phyloP scores from a whole-genome alignment of 345 rosid species.

The Turritis glabra region DNA sequence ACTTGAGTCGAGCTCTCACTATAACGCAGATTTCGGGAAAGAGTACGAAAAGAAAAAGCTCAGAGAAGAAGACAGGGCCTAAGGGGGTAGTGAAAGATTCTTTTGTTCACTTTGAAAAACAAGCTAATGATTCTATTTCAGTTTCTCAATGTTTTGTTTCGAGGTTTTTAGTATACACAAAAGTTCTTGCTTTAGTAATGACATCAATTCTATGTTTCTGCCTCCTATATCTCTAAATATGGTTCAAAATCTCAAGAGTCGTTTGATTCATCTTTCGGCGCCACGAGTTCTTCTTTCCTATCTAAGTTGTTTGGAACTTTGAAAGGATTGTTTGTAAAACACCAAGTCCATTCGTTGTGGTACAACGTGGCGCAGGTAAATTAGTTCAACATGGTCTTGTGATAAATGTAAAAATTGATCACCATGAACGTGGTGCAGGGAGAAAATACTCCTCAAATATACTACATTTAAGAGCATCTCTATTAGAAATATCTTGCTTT shows the following conservation, averaged over 20 bases:
- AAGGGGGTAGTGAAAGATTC: not conserved
- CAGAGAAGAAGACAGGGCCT: not conserved
- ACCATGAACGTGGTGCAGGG: no score
- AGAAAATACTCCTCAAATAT: no score
- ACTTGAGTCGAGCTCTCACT: slow-evolving; percentile 91
- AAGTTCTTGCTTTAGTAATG: not conserved
- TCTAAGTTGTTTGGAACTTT: not conserved
- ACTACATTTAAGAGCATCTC: no score
- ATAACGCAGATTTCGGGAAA: slow-evolving; percentile 87
- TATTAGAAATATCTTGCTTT: no score
- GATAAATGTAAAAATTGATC: no score
- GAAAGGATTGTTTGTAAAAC: no score
- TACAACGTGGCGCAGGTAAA: no score
- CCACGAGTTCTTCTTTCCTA: not conserved
- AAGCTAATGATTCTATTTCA: slow-evolving; percentile 4
- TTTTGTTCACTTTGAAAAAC: not conserved
- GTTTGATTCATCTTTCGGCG: not conserved
- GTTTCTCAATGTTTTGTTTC: not conserved
- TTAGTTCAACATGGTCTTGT: no score
- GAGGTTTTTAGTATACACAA: not conserved
- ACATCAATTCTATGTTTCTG: not conserved
- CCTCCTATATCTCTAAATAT: not conserved
- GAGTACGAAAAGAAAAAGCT: slow-evolving; percentile 40
- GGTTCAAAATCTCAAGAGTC: not conserved
- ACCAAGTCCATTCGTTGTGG: no score